Conservation (phyloP, 2,329 filamentous ascomycete species). For the Colletotrichum sp. region DNA sequence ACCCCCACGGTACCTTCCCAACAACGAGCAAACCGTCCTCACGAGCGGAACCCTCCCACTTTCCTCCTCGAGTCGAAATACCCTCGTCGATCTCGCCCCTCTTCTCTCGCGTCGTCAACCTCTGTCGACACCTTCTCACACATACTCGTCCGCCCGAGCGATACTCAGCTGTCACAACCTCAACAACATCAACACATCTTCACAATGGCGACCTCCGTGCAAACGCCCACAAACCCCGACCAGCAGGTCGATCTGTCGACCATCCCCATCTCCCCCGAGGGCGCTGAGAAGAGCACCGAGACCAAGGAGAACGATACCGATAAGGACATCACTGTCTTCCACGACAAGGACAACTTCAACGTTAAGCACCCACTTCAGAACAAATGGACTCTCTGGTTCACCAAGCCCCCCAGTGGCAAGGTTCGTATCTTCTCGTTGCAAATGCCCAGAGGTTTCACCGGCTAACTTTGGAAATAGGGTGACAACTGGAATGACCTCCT, state of each 20-base stretch:
- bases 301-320: constrained; percentile 53
- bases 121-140: background rate
- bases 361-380: constrained; percentile 98
- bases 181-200: constrained; percentile 7
- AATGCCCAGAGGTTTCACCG: constrained; percentile 14
- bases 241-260: constrained; percentile 70
- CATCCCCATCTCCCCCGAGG: constrained; percentile 69
- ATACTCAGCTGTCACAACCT: background rate
- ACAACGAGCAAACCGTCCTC: constrained; percentile 17
- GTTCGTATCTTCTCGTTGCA: constrained; percentile 49
- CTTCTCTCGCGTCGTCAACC: background rate
- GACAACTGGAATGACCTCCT: constrained; percentile 99
- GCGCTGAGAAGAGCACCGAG: constrained; percentile 54
- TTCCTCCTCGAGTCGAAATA: background rate
- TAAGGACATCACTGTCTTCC: constrained; percentile 90
- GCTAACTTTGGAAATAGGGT: constrained; percentile 59
- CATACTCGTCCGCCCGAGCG: background rate
- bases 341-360: constrained; percentile 98
- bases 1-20: constrained; percentile 27
- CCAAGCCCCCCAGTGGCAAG: constrained; percentile 96
- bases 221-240: constrained; percentile 22
- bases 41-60: constrained; percentile 19
- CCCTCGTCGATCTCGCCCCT: background rate
- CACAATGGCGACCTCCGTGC: constrained; percentile 39
- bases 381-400: constrained; percentile 99